A percentile compares a stretch with the other conserved stretches of the same genome.
Evolutionary conservation across 73 alveolate genomes (phyloP).

Genomic region (Chromera velia): DNA sequence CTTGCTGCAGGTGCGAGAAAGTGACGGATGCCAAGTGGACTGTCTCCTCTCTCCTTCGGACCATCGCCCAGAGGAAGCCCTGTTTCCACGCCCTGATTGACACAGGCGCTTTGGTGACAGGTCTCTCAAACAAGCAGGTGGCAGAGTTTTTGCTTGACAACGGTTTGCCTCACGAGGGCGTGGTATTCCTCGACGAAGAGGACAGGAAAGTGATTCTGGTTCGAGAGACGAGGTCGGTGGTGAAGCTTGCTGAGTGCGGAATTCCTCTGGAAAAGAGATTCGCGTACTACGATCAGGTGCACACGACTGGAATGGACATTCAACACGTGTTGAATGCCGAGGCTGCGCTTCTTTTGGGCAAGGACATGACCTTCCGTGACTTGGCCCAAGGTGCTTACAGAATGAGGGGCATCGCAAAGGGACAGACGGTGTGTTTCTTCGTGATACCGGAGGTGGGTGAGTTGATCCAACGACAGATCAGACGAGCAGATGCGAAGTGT

Average conservation of each 20-base stretch:
- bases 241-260: conserved; percentile 27
- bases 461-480: too few relatives aligned
- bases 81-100: conserved; percentile 32
- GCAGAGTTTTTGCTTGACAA: conserved; percentile 14
- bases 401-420: conserved; percentile 30
- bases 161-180: conserved; percentile 15
- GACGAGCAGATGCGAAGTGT: neutral
- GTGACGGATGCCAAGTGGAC: too few relatives aligned
- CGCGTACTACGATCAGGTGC: conserved; percentile 34
- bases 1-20: too few relatives aligned
- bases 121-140: conserved; percentile 15
- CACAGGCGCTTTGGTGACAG: conserved; percentile 28
- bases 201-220: conserved; percentile 22
- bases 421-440: conserved; percentile 12
- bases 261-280: conserved; percentile 15
- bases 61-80: too few relatives aligned
- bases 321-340: conserved; percentile 17
- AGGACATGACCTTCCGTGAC: conserved; percentile 34
- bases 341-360: conserved; percentile 21
- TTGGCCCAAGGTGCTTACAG: conserved; percentile 37
- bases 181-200: conserved; percentile 12
- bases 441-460: conserved; percentile 13
- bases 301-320: conserved; percentile 45
- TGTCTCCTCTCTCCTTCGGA: too few relatives aligned
- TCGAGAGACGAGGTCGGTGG: conserved; percentile 25